Base-by-base conservation (phyloP, 345 rosid genomes). In the Brassica carinata region DNA sequence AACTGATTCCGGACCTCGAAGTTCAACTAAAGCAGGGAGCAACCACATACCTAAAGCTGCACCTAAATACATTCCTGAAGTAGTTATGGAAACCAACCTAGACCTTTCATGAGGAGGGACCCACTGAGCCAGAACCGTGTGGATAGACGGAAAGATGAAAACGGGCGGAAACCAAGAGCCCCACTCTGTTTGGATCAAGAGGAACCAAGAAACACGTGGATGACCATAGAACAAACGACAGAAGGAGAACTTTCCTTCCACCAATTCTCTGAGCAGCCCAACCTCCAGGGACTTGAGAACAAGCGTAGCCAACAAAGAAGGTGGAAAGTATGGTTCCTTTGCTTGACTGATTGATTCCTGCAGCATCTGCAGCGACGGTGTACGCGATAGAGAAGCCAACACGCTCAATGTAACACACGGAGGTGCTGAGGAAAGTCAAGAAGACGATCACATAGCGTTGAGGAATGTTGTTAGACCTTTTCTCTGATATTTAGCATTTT, bases 81-180 rank as follows among this genome's bases (percentile, higher is more conserved):
- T 96, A 10, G 99, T 93, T 74, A 96, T 93, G 1, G 99, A 93
- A 77, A 96, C 99, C 13, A 97, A 88, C 81, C 98, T 90, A 76
- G 99, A 96, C 71, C 99, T 87, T 83, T 96, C 97, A 69, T 93
- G 98, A n/a, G 99, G 98, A 6, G 98, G 98, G 51, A 96, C 98
- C 98, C 99, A 96, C 86, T 93, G 96, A 15, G 98, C 99, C 74
- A 95, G 87, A 84, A 95, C 97, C 0, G 97, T 95, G 79, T 95
- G 98, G 80, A 93, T 95, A 69, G 98, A 95, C 1, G 98, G 98
- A 77, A 95, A 95, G 75, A 93, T 95, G 83, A 95, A 95, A 87
- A 71, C 98, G 94, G 14, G 97, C 95, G 69, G 85, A 33, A 76
- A 90, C 96, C 86, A 96, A 79, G 27, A 85, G 13, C 13, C 73